Base-by-base conservation (phyloP, 805 yeast genomes). In the Ogataea glucozyma region DNA sequence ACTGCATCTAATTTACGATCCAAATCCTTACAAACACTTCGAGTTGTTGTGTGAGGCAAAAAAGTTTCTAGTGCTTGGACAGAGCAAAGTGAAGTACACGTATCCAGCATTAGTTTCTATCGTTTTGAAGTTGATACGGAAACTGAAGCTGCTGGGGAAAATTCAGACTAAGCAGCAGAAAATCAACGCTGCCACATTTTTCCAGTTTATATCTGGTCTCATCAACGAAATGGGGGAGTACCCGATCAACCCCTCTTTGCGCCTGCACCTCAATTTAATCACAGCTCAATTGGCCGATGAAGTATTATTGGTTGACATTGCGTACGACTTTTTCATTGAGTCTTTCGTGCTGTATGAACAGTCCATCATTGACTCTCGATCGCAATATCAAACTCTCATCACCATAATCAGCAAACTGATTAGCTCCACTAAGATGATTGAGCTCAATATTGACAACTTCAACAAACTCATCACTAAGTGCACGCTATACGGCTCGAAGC, bases 321-420 rank as follows among this genome's bases (percentile, higher is more conserved):
- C 91, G 12, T 87, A 87, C 65, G 99, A 93, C 65, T 81, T 88
- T 57, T 88, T 84, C 62, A 90, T 87, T 26, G 95, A 89, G 61
- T 84, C 95, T 3, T 87, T 90, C 60, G 76, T 90, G 1, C 75
- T 88, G 0, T 90, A 88, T 60, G 98, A 91, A 62, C 83, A 79
- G 46, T 66, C 66, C 38, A 58, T 78, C 35, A 62, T 72, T 22
- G 81, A 76, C 26, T 73, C 78, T 0, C 65, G 70, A 41, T 49
- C 68, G 8, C 79, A 79, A 37, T 77, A 67, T 51, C 79, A 76
- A 52, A 61, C 74, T n/a, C 59, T 78, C 9, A 44, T 75, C 33
- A 53, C 64, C 40, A 72, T 78, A 6, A 72, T 74, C 17, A 75
- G 73, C 49, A 73, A 70, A 44, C 57, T 78, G 45, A 63, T 68